These are phyloP conservation scores for Penicillium digitatum DNA, from an alignment of 2,329 filamentous ascomycete genomes.

Conservation along the genomic window DNA sequence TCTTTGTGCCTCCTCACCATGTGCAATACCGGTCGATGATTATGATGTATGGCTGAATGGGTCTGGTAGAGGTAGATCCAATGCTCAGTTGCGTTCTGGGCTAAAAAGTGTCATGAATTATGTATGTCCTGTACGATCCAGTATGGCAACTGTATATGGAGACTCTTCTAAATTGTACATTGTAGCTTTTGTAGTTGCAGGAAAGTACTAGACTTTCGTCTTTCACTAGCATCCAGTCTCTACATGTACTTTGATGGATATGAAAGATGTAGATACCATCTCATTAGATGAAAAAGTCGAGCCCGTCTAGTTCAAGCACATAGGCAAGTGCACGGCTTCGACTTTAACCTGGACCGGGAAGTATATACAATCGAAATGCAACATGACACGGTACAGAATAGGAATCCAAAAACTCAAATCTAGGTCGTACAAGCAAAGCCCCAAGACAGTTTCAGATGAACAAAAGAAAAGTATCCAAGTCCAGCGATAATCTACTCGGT, in stretches of 20 bases:
- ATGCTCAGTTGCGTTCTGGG: constrained; percentile 18
- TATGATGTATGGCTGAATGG: constrained; percentile 17
- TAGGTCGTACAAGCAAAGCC: constrained; percentile 13
- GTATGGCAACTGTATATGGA: constrained; percentile 1
- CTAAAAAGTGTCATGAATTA: constrained; percentile 29
- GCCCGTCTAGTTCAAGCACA: constrained; percentile 4
- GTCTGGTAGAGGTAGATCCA: constrained; percentile 21
- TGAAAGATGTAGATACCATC: constrained; percentile 6
- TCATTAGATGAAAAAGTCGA: constrained; percentile 19
- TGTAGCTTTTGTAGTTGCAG: neutral
- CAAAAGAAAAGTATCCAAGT: neutral
- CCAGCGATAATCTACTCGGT: constrained; percentile 9
- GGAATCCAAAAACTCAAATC: constrained; percentile 17
- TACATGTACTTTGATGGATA: neutral
- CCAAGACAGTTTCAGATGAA: neutral
- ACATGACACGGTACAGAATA: constrained; percentile 12
- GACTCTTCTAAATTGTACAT: neutral
- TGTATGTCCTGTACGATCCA: constrained; percentile 23
- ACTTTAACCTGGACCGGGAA: constrained; percentile 13
- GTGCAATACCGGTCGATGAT: constrained; percentile 20
- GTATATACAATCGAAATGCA: constrained; percentile 26
- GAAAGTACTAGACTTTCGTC: neutral
- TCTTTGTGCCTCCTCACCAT: constrained; percentile 18
- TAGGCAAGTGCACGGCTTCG: constrained; percentile 7
- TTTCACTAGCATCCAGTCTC: neutral